These are phyloP conservation scores for Kwoniella botswanensis DNA, from an alignment of 768 basidiomycete genomes.

Conservation along the genomic window DNA sequence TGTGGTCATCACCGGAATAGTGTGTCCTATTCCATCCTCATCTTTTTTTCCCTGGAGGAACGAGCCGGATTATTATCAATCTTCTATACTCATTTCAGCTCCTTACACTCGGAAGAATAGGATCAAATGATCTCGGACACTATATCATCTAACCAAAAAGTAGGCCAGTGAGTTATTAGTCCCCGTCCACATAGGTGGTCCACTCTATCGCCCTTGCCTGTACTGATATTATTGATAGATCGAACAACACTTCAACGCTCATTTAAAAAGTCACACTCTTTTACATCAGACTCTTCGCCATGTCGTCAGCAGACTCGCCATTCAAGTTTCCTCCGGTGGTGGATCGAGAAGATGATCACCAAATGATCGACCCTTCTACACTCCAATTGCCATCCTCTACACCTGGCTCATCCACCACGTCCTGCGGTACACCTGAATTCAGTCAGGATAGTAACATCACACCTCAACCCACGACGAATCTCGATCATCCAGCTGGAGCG, in stretches of 20 bases:
- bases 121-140: background rate
- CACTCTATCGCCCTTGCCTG: background rate
- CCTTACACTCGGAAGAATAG: background rate
- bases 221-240: background rate
- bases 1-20: too few species aligned
- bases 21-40: background rate
- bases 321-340: background rate
- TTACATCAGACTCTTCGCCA: background rate
- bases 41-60: conserved; percentile 19
- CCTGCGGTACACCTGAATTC: background rate
- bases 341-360: conserved; percentile 8
- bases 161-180: background rate
- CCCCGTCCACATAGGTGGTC: background rate
- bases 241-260: background rate
- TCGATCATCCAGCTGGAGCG: conserved; percentile 1
- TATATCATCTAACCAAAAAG: background rate
- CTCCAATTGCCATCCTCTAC: conserved; percentile 3
- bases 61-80: background rate
- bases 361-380: conserved; percentile 17
- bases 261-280: background rate
- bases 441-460: conserved; percentile 1
- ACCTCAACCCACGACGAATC: conserved; percentile 9
- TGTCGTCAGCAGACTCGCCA: conserved; percentile 6
- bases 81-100: background rate
- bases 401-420: background rate